Evolutionary conservation across 257 asterid genomes (phyloP).

Genomic region (Solanum sparsipilum): DNA sequence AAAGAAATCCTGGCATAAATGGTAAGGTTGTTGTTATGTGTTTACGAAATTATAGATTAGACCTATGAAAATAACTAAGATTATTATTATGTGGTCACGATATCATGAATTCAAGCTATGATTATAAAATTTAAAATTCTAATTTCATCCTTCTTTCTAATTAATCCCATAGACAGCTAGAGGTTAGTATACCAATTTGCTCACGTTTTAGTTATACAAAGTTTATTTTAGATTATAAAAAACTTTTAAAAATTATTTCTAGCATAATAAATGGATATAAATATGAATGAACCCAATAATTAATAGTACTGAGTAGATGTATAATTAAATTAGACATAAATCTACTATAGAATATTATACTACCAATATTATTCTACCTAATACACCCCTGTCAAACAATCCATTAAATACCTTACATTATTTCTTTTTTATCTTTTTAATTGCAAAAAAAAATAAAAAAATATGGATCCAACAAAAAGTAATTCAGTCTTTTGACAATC

Average conservation of each 20-base stretch:
- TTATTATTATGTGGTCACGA: no score
- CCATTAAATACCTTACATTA: not conserved
- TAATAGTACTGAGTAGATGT: not conserved
- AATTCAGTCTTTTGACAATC: not conserved
- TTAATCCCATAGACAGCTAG: not conserved
- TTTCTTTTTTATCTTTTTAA: not conserved
- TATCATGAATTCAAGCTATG: fast-evolving
- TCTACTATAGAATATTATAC: not conserved
- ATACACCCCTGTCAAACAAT: not conserved
- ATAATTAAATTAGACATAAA: not conserved
- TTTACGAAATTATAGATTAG: not conserved
- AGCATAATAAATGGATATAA: not conserved
- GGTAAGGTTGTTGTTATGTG: not conserved
- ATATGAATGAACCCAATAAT: not conserved
- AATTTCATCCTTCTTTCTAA: no score
- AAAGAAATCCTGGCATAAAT: not conserved
- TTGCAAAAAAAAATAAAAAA: not conserved
- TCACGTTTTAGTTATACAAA: not conserved
- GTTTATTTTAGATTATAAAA: not conserved
- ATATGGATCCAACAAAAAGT: not conserved
- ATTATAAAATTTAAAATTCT: not conserved
- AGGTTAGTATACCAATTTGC: not conserved
- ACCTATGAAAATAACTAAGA: no score
- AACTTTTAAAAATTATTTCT: no score
- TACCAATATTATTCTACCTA: not conserved